Conservation (phyloP, 202 grass and related monocot species). For the Panicum hallii region DNA sequence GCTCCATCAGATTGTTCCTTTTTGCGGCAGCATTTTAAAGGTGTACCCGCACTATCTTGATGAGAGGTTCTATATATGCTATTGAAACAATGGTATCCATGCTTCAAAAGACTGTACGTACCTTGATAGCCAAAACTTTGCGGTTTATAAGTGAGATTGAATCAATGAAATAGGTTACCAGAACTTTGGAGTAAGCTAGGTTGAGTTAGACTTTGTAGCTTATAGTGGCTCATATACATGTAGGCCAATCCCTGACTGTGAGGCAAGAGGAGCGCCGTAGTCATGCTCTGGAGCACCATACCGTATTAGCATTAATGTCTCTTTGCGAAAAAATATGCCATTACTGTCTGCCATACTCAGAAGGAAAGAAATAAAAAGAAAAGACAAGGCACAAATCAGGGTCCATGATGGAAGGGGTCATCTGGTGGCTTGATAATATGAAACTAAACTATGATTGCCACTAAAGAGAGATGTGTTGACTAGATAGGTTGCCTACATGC, state of each 20-base stretch:
- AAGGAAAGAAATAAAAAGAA: neutral
- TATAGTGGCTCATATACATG: neutral
- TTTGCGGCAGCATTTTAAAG: neutral
- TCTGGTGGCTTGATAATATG: neutral
- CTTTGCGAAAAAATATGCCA: too few relatives aligned
- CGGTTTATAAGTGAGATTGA: neutral
- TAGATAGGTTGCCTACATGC: too few relatives aligned
- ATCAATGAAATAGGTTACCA: neutral
- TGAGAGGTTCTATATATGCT: neutral
- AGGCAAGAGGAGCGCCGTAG: neutral
- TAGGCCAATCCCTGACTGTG: too few relatives aligned
- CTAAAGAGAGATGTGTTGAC: too few relatives aligned
- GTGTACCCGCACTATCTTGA: neutral
- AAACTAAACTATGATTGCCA: too few relatives aligned
- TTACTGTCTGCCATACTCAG: neutral
- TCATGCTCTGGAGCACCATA: neutral
- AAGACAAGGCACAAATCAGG: neutral
- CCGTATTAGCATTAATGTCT: too few relatives aligned
- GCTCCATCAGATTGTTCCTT: neutral
- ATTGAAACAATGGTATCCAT: neutral
- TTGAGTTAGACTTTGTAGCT: neutral
- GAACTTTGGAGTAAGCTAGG: neutral
- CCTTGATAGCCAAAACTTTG: neutral
- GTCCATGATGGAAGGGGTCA: neutral
- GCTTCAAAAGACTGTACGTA: neutral